Evolutionary conservation across 495 filamentous ascomycete genomes (phyloP).

Genomic region (Penicillium fimorum): DNA sequence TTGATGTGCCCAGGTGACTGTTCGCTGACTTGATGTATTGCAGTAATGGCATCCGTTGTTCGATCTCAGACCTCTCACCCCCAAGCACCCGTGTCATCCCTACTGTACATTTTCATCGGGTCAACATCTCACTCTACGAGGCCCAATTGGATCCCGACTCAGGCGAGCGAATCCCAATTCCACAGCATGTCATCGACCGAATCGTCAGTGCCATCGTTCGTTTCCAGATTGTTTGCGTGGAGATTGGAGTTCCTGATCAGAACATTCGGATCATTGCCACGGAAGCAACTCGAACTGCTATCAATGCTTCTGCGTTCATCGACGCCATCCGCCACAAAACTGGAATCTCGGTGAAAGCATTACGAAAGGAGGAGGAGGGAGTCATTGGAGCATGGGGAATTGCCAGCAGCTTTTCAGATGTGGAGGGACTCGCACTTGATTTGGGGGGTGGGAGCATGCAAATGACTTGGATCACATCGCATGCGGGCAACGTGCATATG

Average conservation of each 20-base stretch:
- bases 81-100: slow-evolving; percentile 68
- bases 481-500: slow-evolving; percentile 50
- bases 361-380: slow-evolving; percentile 79
- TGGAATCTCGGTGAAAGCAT: slow-evolving; percentile 65
- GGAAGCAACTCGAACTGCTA: slow-evolving; percentile 80
- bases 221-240: slow-evolving; percentile 71
- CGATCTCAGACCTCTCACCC: slow-evolving; percentile 74
- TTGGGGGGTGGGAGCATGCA: slow-evolving; percentile 90
- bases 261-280: slow-evolving; percentile 80
- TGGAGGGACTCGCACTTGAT: slow-evolving; percentile 78
- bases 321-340: slow-evolving; percentile 57
- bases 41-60: slow-evolving; percentile 95
- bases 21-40: not conserved
- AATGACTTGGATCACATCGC: slow-evolving; percentile 75
- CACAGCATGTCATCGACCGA: slow-evolving; percentile 56
- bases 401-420: slow-evolving; percentile 66
- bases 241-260: slow-evolving; percentile 59
- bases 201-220: slow-evolving; percentile 64
- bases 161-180: slow-evolving; percentile 54
- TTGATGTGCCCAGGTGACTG: not conserved
- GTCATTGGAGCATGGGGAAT: slow-evolving; percentile 81
- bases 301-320: slow-evolving; percentile 69
- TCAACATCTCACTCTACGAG: slow-evolving; percentile 86
- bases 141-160: slow-evolving; percentile 58
- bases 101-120: slow-evolving; percentile 74